phyloP scores from a whole-genome alignment of 2,329 filamentous ascomycete genomes.

The Beauveria pseudobassiana region DNA sequence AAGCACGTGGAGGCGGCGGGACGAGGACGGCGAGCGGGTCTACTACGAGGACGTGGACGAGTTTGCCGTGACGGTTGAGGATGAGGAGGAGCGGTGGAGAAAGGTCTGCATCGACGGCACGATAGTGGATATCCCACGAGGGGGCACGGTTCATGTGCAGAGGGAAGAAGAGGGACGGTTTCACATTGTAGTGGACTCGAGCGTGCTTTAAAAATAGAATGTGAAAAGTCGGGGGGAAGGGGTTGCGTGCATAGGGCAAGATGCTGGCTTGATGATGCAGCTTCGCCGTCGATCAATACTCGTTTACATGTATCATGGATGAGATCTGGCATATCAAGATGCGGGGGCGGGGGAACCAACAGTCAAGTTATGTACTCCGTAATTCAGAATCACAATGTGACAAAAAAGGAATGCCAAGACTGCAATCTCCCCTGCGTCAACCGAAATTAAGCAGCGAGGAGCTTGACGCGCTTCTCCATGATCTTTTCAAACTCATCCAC shows the following conservation, averaged over 20 bases:
- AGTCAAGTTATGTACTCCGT: no score
- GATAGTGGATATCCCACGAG: conserved; percentile 65
- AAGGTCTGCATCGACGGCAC: conserved; percentile 88
- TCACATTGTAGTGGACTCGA: conserved; percentile 35
- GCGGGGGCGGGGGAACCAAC: neutral
- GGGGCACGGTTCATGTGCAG: conserved; percentile 62
- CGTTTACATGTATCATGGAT: neutral
- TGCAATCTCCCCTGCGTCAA: neutral
- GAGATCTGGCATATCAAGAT: neutral
- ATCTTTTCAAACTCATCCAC: conserved; percentile 59
- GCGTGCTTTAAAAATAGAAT: neutral
- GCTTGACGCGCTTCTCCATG: conserved; percentile 50
- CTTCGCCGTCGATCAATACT: neutral
- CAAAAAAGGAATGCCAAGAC: neutral
- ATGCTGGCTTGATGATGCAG: no score
- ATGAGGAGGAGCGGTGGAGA: conserved; percentile 68
- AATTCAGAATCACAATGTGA: neutral
- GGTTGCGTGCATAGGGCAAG: no score
- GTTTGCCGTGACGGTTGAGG: conserved; percentile 57
- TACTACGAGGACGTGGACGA: conserved; percentile 64
- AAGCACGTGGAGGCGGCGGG: conserved; percentile 45
- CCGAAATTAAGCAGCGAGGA: conserved; percentile 21
- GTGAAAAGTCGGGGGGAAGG: neutral
- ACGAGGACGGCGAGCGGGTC: conserved; percentile 46
- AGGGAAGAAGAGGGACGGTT: conserved; percentile 37